Evolutionary conservation across 306 rosid genomes (phyloP).

Genomic region (Benincasa hispida): DNA sequence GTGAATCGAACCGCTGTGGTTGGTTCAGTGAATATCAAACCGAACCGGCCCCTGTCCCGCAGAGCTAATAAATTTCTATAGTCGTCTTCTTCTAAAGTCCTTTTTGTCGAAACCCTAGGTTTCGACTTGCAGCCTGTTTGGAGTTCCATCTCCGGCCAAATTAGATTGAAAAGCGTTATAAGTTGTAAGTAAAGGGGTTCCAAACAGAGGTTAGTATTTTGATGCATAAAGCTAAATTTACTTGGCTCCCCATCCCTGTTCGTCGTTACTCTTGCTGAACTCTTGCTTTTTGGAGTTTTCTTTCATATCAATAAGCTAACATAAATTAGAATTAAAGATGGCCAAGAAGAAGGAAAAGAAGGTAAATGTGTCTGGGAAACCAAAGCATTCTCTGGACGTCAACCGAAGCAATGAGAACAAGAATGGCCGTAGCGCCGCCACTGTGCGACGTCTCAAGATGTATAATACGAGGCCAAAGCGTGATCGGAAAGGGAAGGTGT

Average conservation of each 20-base stretch:
- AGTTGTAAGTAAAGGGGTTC: too few relatives aligned
- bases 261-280: not conserved
- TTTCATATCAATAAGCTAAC: too few relatives aligned
- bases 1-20: too few relatives aligned
- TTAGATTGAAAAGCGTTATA: too few relatives aligned
- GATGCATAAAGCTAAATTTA: not conserved
- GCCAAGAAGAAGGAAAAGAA: constrained; percentile 59
- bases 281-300: too few relatives aligned
- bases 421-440: constrained; percentile 59
- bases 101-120: not conserved
- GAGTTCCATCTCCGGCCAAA: not conserved
- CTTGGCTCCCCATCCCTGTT: not conserved
- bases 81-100: not conserved
- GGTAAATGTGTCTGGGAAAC: constrained; percentile 66
- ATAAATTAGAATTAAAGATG: constrained; percentile 23
- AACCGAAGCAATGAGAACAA: constrained; percentile 41
- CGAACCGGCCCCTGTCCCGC: not conserved
- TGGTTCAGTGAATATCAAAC: too few relatives aligned
- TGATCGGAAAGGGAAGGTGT: constrained; percentile 42
- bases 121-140: not conserved
- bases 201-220: not conserved
- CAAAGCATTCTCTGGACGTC: constrained; percentile 79
- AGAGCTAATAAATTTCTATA: not conserved
- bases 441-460: constrained; percentile 88
- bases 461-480: constrained; percentile 65